Evolutionary conservation across 2,329 filamentous ascomycete species (phyloP), one percentile per base, ranked within the genome.

Genomic region (Hypoxylon sp.): DNA sequence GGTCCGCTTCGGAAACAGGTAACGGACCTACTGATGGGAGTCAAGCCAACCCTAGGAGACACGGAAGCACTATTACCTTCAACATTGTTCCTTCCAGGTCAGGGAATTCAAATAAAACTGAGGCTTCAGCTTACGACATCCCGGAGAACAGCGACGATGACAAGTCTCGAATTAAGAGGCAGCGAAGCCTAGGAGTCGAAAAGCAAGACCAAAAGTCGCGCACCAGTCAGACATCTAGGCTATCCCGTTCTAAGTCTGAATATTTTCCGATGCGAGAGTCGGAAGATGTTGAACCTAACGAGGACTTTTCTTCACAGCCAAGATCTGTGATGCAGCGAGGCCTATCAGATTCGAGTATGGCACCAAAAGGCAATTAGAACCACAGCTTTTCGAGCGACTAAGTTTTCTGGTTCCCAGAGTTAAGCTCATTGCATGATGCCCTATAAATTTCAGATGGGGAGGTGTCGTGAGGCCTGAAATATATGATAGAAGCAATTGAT

Each of bases 171-270:
- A 38, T 19, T 25, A 59, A 57, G 34, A 32, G 51, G 42, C 41
- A 52, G 12, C 17, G 54, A 37, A 45, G 9, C 13, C 32, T 19
- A 13, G 32, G 23, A 30, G 8, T 6, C 19, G 8, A 5, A 8
- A 31, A 37, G 11, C 32, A 11, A 25, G 13, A 6, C 2, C 38
- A 34, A 23, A 37, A 6, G 8, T 17, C 21, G 12, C 16, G 25
- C 17, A 15, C 17, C 19, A 9, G 21, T 15, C 41, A 41, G 21
- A 51, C 25, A 47, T 11, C 35, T 11, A 64, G 56, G 27, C 19
- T 61, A 35, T 55, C 37, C 12, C 49, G 41, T 20, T 62, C 64
- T 7, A 62, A 61, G 60, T 62, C 64, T 2, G 41, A 21, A 6
- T 44, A 51, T 11, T 57, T 59, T 30, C 12, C 29, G 8, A 12